Percentiles rank a stretch among this genome's conserved stretches.
These are phyloP conservation scores for Babesia gibsoni DNA, from an alignment of 169 alveolate species.

Conservation along the genomic window DNA sequence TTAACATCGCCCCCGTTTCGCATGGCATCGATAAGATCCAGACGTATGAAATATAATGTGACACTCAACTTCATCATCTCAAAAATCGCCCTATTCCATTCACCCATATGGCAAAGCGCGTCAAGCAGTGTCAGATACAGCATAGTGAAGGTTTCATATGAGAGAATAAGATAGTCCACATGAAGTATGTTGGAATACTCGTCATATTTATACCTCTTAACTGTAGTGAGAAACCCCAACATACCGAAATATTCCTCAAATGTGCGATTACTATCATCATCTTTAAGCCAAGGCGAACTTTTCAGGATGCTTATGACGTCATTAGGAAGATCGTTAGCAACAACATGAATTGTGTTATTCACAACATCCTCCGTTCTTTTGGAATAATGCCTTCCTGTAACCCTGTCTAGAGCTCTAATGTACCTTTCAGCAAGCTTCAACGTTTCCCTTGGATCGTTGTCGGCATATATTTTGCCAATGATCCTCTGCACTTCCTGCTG, in stretches of 20 bases:
- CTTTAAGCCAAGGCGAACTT: neutral
- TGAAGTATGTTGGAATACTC: neutral
- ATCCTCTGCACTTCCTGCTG: slow-evolving; percentile 1
- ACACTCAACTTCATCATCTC: slow-evolving; percentile 22
- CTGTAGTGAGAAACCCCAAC: slow-evolving; percentile 1
- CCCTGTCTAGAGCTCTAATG: neutral
- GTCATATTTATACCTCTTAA: neutral
- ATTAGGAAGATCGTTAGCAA: neutral
- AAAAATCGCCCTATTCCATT: slow-evolving; percentile 19
- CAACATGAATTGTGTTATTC: too few relatives aligned
- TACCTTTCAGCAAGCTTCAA: neutral
- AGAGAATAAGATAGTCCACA: slow-evolving; percentile 33
- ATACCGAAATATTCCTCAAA: neutral
- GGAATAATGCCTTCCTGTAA: neutral
- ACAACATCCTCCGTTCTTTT: neutral
- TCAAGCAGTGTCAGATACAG: slow-evolving; percentile 30
- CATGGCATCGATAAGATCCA: neutral
- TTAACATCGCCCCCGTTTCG: neutral
- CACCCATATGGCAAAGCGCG: neutral
- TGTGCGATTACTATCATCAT: neutral
- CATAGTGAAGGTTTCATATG: slow-evolving; percentile 18
- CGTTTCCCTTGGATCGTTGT: neutral
- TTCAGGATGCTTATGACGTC: neutral
- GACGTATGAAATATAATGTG: slow-evolving; percentile 7
- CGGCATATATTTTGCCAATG: slow-evolving; percentile 1